Conservation (phyloP, 2,329 filamentous ascomycete genomes). For the Blastomyces parvus region DNA sequence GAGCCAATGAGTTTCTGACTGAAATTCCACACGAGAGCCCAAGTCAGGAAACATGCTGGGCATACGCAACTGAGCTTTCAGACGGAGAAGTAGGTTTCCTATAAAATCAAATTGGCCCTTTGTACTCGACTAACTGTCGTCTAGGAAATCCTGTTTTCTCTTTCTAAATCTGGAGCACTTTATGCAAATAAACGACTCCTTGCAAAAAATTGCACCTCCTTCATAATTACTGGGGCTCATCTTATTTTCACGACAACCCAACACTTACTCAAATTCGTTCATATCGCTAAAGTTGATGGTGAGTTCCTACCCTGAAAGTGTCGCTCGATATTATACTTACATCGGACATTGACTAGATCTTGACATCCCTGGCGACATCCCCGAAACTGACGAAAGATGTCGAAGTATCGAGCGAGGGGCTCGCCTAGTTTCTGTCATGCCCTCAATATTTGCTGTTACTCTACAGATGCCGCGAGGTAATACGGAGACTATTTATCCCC, state of each 20-base stretch:
- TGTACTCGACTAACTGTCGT: conserved; percentile 14
- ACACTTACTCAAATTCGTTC: conserved; percentile 88
- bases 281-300: conserved; percentile 61
- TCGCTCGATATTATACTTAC: conserved; percentile 15
- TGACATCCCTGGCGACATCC: conserved; percentile 75
- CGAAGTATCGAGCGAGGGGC: conserved; percentile 85
- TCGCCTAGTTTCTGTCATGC: conserved; percentile 77
- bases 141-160: conserved; percentile 48
- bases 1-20: conserved; percentile 13
- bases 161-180: conserved; percentile 67
- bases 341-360: conserved; percentile 48
- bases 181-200: conserved; percentile 67
- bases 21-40: conserved; percentile 22
- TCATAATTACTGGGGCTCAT: conserved; percentile 69
- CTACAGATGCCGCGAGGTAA: conserved; percentile 96
- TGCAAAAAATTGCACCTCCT: conserved; percentile 85
- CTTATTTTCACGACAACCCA: conserved; percentile 87
- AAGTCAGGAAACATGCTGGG: conserved; percentile 31
- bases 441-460: conserved; percentile 73
- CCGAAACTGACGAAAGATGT: conserved; percentile 84
- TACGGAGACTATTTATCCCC: conserved; percentile 85
- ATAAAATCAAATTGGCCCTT: conserved; percentile 2
- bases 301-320: conserved; percentile 19
- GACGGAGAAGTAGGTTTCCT: conserved; percentile 31
- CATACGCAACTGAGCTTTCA: conserved; percentile 27